A percentile compares a stretch with the other conserved stretches of the same genome.
These are phyloP conservation scores for Pythium dissimile DNA, from an alignment of 352 stramenopile species.

Conservation along the genomic window DNA sequence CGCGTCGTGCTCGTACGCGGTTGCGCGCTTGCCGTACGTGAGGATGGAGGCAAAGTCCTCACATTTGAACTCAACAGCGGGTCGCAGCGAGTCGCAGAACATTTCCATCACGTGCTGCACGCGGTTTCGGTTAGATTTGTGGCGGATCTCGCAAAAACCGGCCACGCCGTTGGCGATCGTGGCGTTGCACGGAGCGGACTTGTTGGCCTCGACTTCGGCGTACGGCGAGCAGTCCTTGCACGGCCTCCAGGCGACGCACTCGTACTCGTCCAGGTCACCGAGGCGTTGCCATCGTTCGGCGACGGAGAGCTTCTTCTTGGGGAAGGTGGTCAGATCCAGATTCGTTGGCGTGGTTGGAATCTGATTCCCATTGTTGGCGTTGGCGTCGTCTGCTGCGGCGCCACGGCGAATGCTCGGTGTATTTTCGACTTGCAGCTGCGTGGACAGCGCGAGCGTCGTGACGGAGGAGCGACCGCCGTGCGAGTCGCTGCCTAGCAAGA, in stretches of 20 bases:
- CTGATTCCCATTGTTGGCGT: neutral
- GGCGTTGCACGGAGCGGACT: constrained; percentile 29
- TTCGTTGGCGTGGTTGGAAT: constrained; percentile 6
- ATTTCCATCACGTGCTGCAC: constrained; percentile 52
- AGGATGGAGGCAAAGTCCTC: constrained; percentile 28
- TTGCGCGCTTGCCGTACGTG: constrained; percentile 30
- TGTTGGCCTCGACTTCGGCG: constrained; percentile 28
- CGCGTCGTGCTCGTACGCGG: constrained; percentile 41
- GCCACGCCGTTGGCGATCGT: constrained; percentile 17
- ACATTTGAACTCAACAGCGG: constrained; percentile 19
- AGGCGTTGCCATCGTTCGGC: constrained; percentile 18
- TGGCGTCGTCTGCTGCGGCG: neutral
- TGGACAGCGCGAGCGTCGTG: neutral
- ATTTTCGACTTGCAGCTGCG: constrained; percentile 6
- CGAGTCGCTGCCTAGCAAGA: constrained; percentile 37
- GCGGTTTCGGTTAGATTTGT: constrained; percentile 19
- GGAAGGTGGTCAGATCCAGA: neutral
- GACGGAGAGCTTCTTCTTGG: neutral
- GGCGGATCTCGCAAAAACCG: constrained; percentile 23
- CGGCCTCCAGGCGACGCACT: constrained; percentile 48
- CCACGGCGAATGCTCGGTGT: neutral
- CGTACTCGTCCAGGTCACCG: constrained; percentile 29
- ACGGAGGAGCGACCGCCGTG: neutral
- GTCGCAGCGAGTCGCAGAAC: constrained; percentile 51
- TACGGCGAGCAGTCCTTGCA: constrained; percentile 38